A percentile compares a stretch with the other conserved stretches of the same genome.
Conservation (phyloP, 495 filamentous ascomycete genomes). For the Talaromyces nanjingensis region DNA sequence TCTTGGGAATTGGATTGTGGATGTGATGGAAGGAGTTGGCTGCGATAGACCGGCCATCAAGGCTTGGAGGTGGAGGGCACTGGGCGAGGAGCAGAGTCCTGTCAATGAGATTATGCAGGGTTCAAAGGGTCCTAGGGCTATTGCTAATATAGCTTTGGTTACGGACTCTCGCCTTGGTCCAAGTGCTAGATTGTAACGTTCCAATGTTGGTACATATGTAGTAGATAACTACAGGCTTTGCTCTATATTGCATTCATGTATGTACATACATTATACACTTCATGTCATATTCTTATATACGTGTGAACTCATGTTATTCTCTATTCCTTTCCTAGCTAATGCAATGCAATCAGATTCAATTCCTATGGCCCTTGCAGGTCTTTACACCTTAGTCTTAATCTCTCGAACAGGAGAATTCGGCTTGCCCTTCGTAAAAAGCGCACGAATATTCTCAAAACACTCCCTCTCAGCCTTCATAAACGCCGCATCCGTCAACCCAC, state of each 20-base stretch:
- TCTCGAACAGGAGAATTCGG: slow-evolving; percentile 23
- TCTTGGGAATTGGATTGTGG: slow-evolving; percentile 61
- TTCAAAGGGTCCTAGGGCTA: not conserved
- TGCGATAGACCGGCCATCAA: slow-evolving; percentile 15
- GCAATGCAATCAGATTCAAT: not conserved
- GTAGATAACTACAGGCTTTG: not conserved
- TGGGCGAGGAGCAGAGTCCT: slow-evolving; percentile 17
- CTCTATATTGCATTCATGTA: too few species aligned
- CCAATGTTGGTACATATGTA: not conserved
- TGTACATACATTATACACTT: too few species aligned
- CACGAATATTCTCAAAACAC: slow-evolving; percentile 34
- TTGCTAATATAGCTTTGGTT: not conserved
- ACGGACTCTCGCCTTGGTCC: not conserved
- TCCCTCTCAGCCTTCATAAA: slow-evolving; percentile 26
- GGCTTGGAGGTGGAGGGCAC: slow-evolving; percentile 22
- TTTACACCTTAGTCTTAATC: not conserved
- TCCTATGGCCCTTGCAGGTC: not conserved
- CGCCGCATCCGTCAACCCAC: slow-evolving; percentile 26
- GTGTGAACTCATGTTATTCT: too few species aligned
- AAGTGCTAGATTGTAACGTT: not conserved
- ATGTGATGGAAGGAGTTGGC: slow-evolving; percentile 41
- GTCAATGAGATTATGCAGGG: slow-evolving; percentile 29
- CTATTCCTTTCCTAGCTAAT: too few species aligned
- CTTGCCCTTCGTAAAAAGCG: slow-evolving; percentile 25
- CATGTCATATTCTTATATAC: too few species aligned